A percentile compares a stretch with the other conserved stretches of the same genome.
phyloP scores from a whole-genome alignment of 371 early-diverging fungal genomes.

The Saksenaea vasiformis region DNA sequence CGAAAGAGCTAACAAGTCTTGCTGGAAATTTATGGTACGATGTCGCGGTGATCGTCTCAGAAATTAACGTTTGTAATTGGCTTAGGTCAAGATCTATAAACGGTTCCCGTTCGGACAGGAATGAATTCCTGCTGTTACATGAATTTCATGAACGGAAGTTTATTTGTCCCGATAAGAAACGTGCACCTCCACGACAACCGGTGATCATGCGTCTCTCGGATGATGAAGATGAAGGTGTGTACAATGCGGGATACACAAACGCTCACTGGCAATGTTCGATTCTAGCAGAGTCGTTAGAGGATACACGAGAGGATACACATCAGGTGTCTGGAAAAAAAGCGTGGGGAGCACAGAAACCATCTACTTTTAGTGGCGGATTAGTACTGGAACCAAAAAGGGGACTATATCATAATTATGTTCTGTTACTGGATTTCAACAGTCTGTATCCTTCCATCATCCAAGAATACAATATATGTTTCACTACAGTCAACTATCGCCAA shows the following conservation, averaged over 20 bases:
- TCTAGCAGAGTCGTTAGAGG: neutral
- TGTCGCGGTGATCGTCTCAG: neutral
- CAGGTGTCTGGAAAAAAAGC: neutral
- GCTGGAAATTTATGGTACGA: conserved; percentile 90
- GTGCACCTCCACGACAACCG: neutral
- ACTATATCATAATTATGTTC: conserved; percentile 91
- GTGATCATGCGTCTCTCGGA: neutral
- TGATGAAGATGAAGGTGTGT: neutral
- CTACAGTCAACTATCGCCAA: conserved; percentile 71
- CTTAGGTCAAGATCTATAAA: conserved; percentile 67
- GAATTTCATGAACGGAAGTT: conserved; percentile 86
- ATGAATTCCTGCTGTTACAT: conserved; percentile 97
- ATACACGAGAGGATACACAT: neutral
- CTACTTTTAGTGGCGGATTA: conserved; percentile 81
- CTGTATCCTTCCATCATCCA: conserved; percentile 99
- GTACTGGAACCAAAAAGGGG: conserved; percentile 88
- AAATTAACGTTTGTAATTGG: neutral
- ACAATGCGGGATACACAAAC: neutral
- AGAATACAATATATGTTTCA: conserved; percentile 99
- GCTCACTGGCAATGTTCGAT: neutral
- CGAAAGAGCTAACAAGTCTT: conserved; percentile 85
- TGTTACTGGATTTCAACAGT: conserved; percentile 98
- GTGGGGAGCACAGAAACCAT: neutral
- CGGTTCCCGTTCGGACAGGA: conserved; percentile 93
- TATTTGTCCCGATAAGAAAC: conserved; percentile 83